Evolutionary conservation across 495 filamentous ascomycete genomes (phyloP), one percentile per base, ranked within the genome.

Genomic region (Astrothelium macrocarpum): DNA sequence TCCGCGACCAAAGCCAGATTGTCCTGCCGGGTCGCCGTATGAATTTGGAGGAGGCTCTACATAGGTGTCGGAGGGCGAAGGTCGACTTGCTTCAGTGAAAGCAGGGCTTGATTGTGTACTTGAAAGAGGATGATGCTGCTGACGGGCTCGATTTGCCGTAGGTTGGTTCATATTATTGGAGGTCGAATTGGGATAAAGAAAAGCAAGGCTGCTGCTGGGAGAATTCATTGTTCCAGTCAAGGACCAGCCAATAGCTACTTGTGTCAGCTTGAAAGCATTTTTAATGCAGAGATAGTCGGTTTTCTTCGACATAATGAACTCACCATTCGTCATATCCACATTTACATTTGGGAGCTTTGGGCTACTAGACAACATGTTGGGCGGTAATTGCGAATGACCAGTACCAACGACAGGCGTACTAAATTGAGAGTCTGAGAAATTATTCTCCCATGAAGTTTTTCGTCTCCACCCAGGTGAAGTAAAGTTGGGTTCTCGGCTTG

Each of bases 141-240:
- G 49, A n/a, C 49, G 49, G 16, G 49, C 12, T 29, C 23, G 20
- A 59, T 63, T 25, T 59, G 71, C n/a, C 59, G 67, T 18, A 63
- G 68, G 64, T 62, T 62, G 16, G 61, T 74, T 53, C 68, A 25
- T 74, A 61, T 66, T 4, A 42, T 64, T 63, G 29, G 63, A 68
- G 53, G 62, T 70, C 53, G 70, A 70, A 45, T 76, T 83, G 63
- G 88, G 84, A 68, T 87, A 90, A 46, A 90, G 78, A 49, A 90
- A 76, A 58, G 89, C 90, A 2, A 92, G 75, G 69, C 87, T 91
- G 0, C 88, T 85, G 67, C 87, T 90, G 7, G 89, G 87, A 20
- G 89, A 91, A 69, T 91, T 89, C 29, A 87, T 90, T 16, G 87
- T 90, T 53, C 89, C 89, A 1, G 89, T 90, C 23, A 92, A 79